Evolutionary conservation across 495 filamentous ascomycete genomes (phyloP).

Genomic region (Penicillium longicatenatum): DNA sequence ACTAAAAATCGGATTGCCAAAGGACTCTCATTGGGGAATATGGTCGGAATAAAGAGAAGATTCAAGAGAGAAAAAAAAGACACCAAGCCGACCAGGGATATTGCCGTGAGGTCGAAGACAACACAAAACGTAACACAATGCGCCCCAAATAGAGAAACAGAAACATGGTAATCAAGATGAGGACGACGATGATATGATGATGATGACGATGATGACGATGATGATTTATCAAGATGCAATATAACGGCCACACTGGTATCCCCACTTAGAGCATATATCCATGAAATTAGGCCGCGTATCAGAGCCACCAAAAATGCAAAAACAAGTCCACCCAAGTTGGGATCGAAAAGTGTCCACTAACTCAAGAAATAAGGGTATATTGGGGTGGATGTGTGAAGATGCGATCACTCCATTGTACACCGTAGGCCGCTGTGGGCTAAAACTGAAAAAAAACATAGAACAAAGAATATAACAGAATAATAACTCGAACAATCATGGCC

Average conservation of each 20-base stretch:
- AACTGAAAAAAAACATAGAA: slow-evolving; percentile 1
- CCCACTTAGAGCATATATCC: slow-evolving; percentile 2
- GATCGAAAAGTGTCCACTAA: not conserved
- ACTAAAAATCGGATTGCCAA: not conserved
- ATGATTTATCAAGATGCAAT: slow-evolving; percentile 7
- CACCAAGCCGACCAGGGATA: slow-evolving; percentile 8
- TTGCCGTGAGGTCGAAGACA: not conserved
- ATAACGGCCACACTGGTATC: slow-evolving; percentile 7
- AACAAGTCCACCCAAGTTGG: slow-evolving; percentile 7
- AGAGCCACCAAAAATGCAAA: slow-evolving; percentile 18
- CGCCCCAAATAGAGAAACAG: slow-evolving; percentile 3
- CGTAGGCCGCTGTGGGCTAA: not conserved
- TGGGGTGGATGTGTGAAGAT: not conserved
- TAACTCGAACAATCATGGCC: not conserved
- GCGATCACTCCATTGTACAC: not conserved
- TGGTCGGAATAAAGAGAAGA: not conserved
- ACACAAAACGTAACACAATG: slow-evolving; percentile 3
- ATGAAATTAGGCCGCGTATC: slow-evolving; percentile 5
- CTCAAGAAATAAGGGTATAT: not conserved
- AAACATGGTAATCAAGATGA: not conserved
- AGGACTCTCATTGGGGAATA: slow-evolving; percentile 10
- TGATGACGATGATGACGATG: not conserved
- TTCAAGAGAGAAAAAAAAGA: slow-evolving; percentile 5
- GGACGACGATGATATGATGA: not conserved
- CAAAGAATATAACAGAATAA: slow-evolving; percentile 15